These are phyloP conservation scores for Mycena galericulata DNA, from an alignment of 768 basidiomycete species.

Conservation along the genomic window DNA sequence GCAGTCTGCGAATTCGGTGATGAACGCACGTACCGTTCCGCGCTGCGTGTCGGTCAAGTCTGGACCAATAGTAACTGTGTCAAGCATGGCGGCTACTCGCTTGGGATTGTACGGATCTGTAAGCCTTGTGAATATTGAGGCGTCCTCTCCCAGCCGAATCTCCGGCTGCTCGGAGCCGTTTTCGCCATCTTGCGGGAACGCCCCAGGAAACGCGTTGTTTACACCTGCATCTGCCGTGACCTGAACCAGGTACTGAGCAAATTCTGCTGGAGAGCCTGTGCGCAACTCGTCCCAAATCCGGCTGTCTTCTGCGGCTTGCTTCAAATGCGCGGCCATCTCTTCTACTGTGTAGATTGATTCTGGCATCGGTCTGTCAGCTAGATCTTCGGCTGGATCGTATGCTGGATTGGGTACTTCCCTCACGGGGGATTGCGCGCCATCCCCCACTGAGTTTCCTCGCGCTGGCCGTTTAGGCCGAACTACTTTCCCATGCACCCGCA, in stretches of 20 bases:
- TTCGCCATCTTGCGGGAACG: neutral
- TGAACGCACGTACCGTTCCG: slow-evolving; percentile 32
- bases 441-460: slow-evolving; percentile 19
- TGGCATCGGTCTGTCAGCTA: slow-evolving; percentile 26
- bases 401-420: slow-evolving; percentile 36
- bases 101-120: slow-evolving; percentile 2
- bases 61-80: neutral
- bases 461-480: slow-evolving; percentile 10
- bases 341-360: neutral
- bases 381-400: slow-evolving; percentile 37
- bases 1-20: slow-evolving; percentile 50
- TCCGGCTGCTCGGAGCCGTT: neutral
- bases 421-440: slow-evolving; percentile 5
- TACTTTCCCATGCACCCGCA: slow-evolving; percentile 12
- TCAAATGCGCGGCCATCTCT: neutral
- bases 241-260: neutral
- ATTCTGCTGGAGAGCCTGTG: neutral
- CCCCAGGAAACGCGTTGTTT: too few species aligned
- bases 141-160: neutral
- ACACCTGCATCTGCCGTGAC: neutral
- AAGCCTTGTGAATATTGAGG: neutral
- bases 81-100: neutral
- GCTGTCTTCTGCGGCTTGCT: neutral
- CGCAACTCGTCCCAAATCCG: neutral
- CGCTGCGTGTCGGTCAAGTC: neutral